These are phyloP conservation scores for Bolboschoenus planiculmis DNA, from an alignment of 176 grass and related monocot genomes.

Conservation along the genomic window DNA sequence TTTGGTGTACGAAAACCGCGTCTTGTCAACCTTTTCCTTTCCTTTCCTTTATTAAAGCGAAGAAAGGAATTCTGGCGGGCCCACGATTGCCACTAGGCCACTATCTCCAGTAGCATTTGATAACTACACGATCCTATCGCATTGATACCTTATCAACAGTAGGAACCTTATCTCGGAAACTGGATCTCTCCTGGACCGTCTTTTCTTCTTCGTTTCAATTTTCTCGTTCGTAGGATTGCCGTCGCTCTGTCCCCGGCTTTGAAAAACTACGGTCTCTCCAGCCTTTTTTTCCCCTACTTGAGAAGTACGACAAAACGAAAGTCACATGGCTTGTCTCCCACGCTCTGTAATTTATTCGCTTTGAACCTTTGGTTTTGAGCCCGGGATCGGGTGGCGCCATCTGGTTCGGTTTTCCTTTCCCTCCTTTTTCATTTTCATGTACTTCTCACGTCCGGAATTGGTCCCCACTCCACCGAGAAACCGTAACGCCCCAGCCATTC, in stretches of 20 bases:
- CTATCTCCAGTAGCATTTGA: not conserved
- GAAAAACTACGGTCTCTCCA: not conserved
- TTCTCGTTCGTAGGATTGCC: not conserved
- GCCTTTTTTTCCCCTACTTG: not conserved
- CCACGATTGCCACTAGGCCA: not conserved
- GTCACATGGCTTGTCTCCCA: conserved; percentile 6
- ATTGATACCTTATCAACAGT: not conserved
- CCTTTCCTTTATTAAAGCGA: not conserved
- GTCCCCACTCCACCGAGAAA: not conserved
- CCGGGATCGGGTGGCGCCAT: not conserved
- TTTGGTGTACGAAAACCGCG: not conserved
- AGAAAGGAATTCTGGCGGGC: not conserved
- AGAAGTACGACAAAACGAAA: not conserved
- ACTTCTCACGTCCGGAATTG: not conserved
- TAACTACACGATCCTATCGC: not conserved
- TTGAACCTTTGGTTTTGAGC: not conserved
- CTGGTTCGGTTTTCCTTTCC: not conserved
- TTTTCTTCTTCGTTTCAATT: not conserved
- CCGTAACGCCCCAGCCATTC: not conserved
- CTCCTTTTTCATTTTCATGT: not conserved
- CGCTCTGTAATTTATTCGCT: no score
- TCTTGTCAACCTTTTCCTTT: not conserved
- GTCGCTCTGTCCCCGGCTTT: not conserved
- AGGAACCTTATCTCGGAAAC: not conserved
- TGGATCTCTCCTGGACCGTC: not conserved